A percentile compares a stretch with the other conserved stretches of the same genome.
Conservation (phyloP, 805 yeast genomes). For the Ogataea salicorniae region DNA sequence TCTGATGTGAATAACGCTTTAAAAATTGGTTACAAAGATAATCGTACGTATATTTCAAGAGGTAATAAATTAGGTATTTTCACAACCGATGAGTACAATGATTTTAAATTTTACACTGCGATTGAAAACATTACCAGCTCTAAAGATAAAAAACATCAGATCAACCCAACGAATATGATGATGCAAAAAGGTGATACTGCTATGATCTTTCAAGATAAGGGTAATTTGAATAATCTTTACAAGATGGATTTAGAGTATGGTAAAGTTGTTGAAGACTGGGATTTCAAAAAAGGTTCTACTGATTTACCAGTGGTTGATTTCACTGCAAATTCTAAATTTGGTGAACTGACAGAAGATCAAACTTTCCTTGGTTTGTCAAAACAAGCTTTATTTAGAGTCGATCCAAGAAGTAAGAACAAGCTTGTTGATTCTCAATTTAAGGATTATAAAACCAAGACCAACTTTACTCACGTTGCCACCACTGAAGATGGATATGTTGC, state of each 20-base stretch:
- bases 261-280: conserved; percentile 83
- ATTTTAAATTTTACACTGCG: conserved; percentile 60
- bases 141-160: conserved; percentile 37
- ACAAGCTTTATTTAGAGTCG: conserved; percentile 66
- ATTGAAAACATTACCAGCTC: conserved; percentile 54
- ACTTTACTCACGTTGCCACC: conserved; percentile 59
- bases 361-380: conserved; percentile 67
- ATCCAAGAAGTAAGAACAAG: conserved; percentile 68
- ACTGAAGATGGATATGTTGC: conserved; percentile 73
- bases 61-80: conserved; percentile 81
- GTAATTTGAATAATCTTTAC: conserved; percentile 43
- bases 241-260: conserved; percentile 80
- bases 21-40: conserved; percentile 64
- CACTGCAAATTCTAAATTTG: conserved; percentile 68
- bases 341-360: conserved; percentile 68
- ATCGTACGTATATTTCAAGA: conserved; percentile 73
- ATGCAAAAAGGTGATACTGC: conserved; percentile 69
- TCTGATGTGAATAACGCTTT: conserved; percentile 49
- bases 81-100: conserved; percentile 48
- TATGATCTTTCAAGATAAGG: conserved; percentile 58
- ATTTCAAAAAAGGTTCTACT: conserved; percentile 33
- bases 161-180: conserved; percentile 63
- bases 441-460: conserved; percentile 48
- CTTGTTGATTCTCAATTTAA: conserved; percentile 54
- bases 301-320: conserved; percentile 47